Evolutionary conservation across 768 basidiomycete genomes (phyloP).

Genomic region (Phaffia australis): DNA sequence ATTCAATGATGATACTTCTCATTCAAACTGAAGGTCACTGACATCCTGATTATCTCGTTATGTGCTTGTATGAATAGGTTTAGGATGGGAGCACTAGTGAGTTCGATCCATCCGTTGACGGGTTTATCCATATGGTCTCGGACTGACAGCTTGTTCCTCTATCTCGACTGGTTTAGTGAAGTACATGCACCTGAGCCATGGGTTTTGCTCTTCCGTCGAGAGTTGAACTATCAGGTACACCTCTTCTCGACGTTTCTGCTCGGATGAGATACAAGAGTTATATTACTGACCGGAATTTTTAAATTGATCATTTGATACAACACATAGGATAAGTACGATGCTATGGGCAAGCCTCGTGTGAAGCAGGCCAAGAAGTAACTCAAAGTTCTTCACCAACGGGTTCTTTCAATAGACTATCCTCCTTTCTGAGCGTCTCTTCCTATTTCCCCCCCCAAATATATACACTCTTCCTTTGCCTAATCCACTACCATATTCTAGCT

Average conservation of each 20-base stretch:
- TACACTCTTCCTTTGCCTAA: too few species aligned
- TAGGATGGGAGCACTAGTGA: slow-evolving; percentile 25
- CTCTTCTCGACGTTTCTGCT: background rate
- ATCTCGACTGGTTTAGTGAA: background rate
- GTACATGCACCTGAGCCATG: slow-evolving; percentile 61
- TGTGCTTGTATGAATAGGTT: background rate
- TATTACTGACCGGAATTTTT: background rate
- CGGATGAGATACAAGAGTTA: background rate
- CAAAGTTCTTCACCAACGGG: background rate
- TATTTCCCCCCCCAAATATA: too few species aligned
- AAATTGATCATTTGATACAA: background rate
- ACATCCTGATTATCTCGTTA: background rate
- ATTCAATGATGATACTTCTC: too few species aligned
- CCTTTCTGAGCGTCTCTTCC: background rate
- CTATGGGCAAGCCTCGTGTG: slow-evolving; percentile 10
- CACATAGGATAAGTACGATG: slow-evolving; percentile 4
- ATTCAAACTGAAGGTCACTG: too few species aligned
- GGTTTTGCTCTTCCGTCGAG: slow-evolving; percentile 80
- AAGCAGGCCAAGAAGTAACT: background rate
- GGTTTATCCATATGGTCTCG: too few species aligned
- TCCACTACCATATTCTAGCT: too few species aligned
- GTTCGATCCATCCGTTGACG: background rate
- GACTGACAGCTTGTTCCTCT: background rate
- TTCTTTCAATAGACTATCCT: background rate
- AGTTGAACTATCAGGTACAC: slow-evolving; percentile 33